Evolutionary conservation across 2,329 filamentous ascomycete species (phyloP), one percentile per base, ranked within the genome.

Genomic region (Talaromyces sp.): DNA sequence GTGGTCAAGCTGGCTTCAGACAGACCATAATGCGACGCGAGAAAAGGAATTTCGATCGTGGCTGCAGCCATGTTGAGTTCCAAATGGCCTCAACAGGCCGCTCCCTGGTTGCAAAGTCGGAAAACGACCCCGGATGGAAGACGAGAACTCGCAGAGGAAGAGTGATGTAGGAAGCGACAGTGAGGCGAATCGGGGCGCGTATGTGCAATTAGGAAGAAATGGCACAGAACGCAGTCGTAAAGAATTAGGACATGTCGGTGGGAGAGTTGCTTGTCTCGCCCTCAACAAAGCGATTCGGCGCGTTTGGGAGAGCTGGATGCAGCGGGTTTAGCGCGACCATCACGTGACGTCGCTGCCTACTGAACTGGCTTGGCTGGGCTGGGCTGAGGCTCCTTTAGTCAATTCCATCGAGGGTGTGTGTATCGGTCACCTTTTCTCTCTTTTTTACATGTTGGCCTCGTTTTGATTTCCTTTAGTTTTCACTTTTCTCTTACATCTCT

Each of bases 1-100:
- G 81, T 78, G 35, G 81, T 77, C 58, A 88, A 70, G 8, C 81
- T 81, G n/a, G 79, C 70, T 70, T 86, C 81, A 11, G 84, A 77
- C 54, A 88, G 73, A 31, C 80, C 77, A 69, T 83, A 86, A 66
- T 84, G 84, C 57, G 81, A 80, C 64, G 85, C 79, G 51, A 88
- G 73, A 71, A 84, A 86, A 62, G 82, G 80, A 56, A 84, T 73
- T 73, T 88, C 84, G 41, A 88, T 71, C 58, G 80, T 78, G 55
- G 77, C 76, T 56, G 78, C 77, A 71, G 82, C 84, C 85, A 87
- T 87, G 66, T 56, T 68, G 58, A 58, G 58, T 52, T 61, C 51
- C 51, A 43, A 49, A 19, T 54, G 43, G 58, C 58, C 56, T 58
- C 55, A 61, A 63, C 58, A 58, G 58, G 61, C 61, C 52, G 50